These are phyloP conservation scores for Bolboschoenoplectus hybrid DNA, from an alignment of 202 grass and related monocot species.

Conservation along the genomic window DNA sequence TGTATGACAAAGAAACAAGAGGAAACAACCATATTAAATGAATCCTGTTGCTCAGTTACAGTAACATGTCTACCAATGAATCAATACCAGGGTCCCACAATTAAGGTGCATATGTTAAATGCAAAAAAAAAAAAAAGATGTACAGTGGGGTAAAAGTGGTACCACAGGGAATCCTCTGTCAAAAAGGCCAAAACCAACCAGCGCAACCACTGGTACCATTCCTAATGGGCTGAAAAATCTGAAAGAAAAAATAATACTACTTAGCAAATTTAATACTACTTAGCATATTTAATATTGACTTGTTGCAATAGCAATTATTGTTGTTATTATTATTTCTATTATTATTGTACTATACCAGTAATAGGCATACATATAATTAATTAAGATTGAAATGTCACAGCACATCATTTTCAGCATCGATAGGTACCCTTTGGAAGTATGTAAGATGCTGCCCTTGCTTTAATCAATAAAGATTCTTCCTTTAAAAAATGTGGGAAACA, in stretches of 20 bases:
- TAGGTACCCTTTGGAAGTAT: slow-evolving; percentile 35
- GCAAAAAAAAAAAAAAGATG: slow-evolving; percentile 22
- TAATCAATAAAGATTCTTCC: slow-evolving; percentile 27
- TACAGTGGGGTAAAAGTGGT: slow-evolving; percentile 38
- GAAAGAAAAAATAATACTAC: slow-evolving; percentile 47
- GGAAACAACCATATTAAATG: slow-evolving; percentile 26
- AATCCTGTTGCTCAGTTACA: slow-evolving; percentile 21
- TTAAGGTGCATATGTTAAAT: slow-evolving; percentile 27
- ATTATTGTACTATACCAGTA: slow-evolving; percentile 6
- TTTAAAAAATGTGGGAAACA: slow-evolving; percentile 36
- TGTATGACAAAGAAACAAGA: slow-evolving; percentile 22
- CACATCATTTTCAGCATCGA: slow-evolving; percentile 31
- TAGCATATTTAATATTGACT: slow-evolving; percentile 20
- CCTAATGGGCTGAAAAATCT: slow-evolving; percentile 98
- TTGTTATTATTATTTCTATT: slow-evolving; percentile 39
- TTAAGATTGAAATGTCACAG: slow-evolving; percentile 24
- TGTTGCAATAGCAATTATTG: slow-evolving; percentile 38
- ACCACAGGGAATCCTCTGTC: slow-evolving; percentile 99
- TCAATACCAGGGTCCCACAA: slow-evolving; percentile 26
- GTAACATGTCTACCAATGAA: background rate
- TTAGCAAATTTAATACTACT: slow-evolving; percentile 17
- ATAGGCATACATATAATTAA: background rate
- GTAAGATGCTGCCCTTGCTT: slow-evolving; percentile 28
- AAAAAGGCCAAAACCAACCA: slow-evolving; percentile 96
- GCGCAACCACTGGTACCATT: slow-evolving; percentile 87